Evolutionary conservation across 441 rosid species (phyloP).

Genomic region (Flueggea neowawraea): DNA sequence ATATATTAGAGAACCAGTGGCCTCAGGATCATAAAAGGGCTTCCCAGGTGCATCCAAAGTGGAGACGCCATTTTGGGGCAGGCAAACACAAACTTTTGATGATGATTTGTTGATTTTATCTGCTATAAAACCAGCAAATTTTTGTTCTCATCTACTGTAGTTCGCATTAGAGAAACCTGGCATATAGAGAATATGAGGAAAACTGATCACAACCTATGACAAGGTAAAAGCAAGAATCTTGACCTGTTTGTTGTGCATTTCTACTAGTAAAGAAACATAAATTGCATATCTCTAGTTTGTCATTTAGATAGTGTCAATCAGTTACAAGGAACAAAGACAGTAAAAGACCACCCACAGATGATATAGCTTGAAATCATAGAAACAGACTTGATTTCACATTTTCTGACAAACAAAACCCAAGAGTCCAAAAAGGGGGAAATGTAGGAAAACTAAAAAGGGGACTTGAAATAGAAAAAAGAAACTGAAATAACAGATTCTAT

Average conservation of each 20-base stretch:
- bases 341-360: too few species aligned
- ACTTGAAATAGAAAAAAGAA: too few species aligned
- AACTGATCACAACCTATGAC: slow-evolving; percentile 1
- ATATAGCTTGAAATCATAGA: too few species aligned
- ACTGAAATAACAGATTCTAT: neutral
- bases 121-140: slow-evolving; percentile 74
- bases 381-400: too few species aligned
- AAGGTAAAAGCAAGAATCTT: neutral
- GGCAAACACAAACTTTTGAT: slow-evolving; percentile 61
- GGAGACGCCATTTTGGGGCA: slow-evolving; percentile 81
- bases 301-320: too few species aligned
- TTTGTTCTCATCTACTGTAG: slow-evolving; percentile 77
- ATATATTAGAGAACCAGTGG: slow-evolving; percentile 52
- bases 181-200: slow-evolving; percentile 17
- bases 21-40: slow-evolving; percentile 87
- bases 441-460: too few species aligned
- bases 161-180: slow-evolving; percentile 83
- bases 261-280: neutral
- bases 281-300: too few species aligned
- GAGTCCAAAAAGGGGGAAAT: too few species aligned
- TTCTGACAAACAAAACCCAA: too few species aligned
- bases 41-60: slow-evolving; percentile 77
- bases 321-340: too few species aligned
- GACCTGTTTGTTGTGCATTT: neutral
- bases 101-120: slow-evolving; percentile 71